Evolutionary conservation across 495 filamentous ascomycete species (phyloP).

Genomic region (Podospora pseudopauciseta): DNA sequence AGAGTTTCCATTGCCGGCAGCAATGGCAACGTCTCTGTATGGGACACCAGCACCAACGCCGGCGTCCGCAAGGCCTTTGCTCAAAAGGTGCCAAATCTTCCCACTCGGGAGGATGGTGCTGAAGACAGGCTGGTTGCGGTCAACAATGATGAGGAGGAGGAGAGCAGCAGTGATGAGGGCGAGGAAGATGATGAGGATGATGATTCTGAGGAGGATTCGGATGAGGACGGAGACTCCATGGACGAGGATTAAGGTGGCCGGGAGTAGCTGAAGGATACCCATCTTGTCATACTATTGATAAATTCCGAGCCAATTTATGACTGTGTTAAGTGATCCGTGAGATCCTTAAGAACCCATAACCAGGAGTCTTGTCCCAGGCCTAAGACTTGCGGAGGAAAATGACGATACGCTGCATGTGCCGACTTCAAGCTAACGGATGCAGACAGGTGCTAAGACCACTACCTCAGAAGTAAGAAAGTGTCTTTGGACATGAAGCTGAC

Average conservation of each 20-base stretch:
- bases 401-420: too few species aligned
- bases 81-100: constrained; percentile 53
- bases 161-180: constrained; percentile 56
- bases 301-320: neutral
- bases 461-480: neutral
- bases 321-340: neutral
- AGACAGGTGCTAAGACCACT: neutral
- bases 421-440: neutral
- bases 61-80: constrained; percentile 87
- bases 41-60: constrained; percentile 93
- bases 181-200: constrained; percentile 53
- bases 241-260: constrained; percentile 62
- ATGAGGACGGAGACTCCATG: constrained; percentile 80
- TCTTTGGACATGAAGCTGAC: too few species aligned
- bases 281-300: neutral
- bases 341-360: neutral
- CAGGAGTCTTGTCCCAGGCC: neutral
- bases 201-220: constrained; percentile 55
- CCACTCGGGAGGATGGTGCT: constrained; percentile 51
- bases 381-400: neutral
- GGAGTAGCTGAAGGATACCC: neutral
- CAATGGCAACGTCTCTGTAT: constrained; percentile 89
- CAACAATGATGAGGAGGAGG: constrained; percentile 57
- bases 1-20: constrained; percentile 89
- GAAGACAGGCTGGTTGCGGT: constrained; percentile 75